Evolutionary conservation across 1,139 yeast genomes (phyloP), one percentile per base, ranked within the genome.

Genomic region (Suhomyces coccinellae): DNA sequence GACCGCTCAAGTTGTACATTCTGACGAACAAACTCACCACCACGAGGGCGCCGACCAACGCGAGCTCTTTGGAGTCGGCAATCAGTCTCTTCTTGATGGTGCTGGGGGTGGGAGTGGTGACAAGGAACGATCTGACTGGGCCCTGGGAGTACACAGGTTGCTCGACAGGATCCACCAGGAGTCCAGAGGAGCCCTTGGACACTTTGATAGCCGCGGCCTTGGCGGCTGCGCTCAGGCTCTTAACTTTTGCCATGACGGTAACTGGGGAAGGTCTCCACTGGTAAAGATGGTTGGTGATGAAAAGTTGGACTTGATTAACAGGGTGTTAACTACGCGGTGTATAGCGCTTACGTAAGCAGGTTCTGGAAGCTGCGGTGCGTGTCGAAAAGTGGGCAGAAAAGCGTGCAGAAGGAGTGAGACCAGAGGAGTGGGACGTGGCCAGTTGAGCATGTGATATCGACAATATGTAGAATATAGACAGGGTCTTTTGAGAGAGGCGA

Each of bases 1-100:
- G 99, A 48, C 71, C 63, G 38, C 80, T 75, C 40, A 93, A 64
- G 48, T 78, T 77, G 58, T 77, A 46, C 59, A 62, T 39, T 49
- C 65, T 80, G 41, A 87, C 77, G 38, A 66, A 58, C 9, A 73
- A 52, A 0, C 95, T 79, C 32, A 82, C 61, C 1, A 79, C 54
- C n/a, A 82, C 61, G 44, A 93, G 73, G 2, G 66, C 57, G 1
- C 69, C 71, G 15, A 93, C 44, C 39, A 65, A 57, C 29, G 59
- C 38, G 52, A 55, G 61, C 48, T 74, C 79, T 34, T 57, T 54
- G 26, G 50, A 13, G 24, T 54, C 54, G n/a, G 48, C 16, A 35
- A 67, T 49, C 41, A 50, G 50, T 41, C 73, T 56, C 35, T 55
- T 58, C 32, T 56, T 49, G 30, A 63, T 45, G 34, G 59, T 48